These are phyloP conservation scores for Asterionellopsis glacialis DNA, from an alignment of 108 stramenopile genomes.

Conservation along the genomic window DNA sequence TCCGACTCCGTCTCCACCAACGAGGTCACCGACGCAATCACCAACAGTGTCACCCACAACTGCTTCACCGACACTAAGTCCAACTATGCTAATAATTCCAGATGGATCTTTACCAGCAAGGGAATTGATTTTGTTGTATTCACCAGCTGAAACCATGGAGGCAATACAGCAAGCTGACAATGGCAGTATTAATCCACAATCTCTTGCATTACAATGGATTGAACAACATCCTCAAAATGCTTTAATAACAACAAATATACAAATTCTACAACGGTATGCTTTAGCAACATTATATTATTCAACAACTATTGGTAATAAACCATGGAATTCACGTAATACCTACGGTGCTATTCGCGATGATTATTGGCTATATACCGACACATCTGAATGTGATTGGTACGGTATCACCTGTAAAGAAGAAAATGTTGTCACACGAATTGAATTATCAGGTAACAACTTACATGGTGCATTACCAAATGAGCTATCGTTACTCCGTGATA, in stretches of 20 bases:
- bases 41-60: neutral
- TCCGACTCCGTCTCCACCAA: too few relatives aligned
- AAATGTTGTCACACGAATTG: neutral
- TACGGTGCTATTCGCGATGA: constrained; percentile 20
- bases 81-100: too few relatives aligned
- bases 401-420: constrained; percentile 45
- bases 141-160: neutral
- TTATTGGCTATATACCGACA: constrained; percentile 21
- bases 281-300: neutral
- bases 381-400: constrained; percentile 53
- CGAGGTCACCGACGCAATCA: neutral
- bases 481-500: neutral
- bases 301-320: neutral
- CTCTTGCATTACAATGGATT: neutral
- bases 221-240: too few relatives aligned
- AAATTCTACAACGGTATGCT: neutral
- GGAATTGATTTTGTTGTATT: neutral
- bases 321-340: constrained; percentile 7
- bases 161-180: neutral
- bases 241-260: too few relatives aligned
- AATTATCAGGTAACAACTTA: neutral
- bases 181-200: neutral
- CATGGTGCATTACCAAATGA: neutral
- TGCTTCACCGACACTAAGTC: too few relatives aligned
- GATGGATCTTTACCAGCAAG: too few relatives aligned